Conservation (phyloP, 2,329 filamentous ascomycete genomes). For the Trichoderma breve region DNA sequence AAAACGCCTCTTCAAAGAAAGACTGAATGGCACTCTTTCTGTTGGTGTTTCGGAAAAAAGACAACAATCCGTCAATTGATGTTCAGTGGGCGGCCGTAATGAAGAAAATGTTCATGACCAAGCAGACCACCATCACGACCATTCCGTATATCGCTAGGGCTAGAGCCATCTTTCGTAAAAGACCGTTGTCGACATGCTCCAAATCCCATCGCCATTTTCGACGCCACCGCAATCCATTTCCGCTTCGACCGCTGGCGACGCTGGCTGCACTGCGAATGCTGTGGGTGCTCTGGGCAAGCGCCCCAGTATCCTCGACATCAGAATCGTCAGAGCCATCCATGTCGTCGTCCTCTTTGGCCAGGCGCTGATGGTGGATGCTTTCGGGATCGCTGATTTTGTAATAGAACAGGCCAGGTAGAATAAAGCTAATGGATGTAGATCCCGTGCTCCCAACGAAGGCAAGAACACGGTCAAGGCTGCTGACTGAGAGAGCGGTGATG, state of each 20-base stretch:
- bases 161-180: conserved; percentile 71
- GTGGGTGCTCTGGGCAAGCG: conserved; percentile 45
- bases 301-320: conserved; percentile 49
- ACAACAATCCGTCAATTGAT: conserved; percentile 1
- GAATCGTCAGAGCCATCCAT: conserved; percentile 57
- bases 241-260: conserved; percentile 32
- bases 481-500: conserved; percentile 84
- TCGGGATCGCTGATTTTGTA: conserved; percentile 96
- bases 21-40: background rate
- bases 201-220: conserved; percentile 59
- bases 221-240: conserved; percentile 49
- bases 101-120: conserved; percentile 83
- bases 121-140: conserved; percentile 84
- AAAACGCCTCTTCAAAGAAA: background rate
- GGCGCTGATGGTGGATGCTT: conserved; percentile 77
- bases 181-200: conserved; percentile 60
- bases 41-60: background rate
- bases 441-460: conserved; percentile 95
- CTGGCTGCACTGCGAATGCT: conserved; percentile 45
- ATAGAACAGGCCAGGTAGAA: conserved; percentile 92
- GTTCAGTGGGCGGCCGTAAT: conserved; percentile 56
- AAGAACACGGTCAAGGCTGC: conserved; percentile 82
- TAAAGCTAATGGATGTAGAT: conserved; percentile 94
- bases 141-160: conserved; percentile 79
- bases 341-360: conserved; percentile 90